Percentiles rank a stretch among this genome's conserved stretches.
phyloP scores from a whole-genome alignment of 768 basidiomycete genomes.

The Leccinum barrowsii region DNA sequence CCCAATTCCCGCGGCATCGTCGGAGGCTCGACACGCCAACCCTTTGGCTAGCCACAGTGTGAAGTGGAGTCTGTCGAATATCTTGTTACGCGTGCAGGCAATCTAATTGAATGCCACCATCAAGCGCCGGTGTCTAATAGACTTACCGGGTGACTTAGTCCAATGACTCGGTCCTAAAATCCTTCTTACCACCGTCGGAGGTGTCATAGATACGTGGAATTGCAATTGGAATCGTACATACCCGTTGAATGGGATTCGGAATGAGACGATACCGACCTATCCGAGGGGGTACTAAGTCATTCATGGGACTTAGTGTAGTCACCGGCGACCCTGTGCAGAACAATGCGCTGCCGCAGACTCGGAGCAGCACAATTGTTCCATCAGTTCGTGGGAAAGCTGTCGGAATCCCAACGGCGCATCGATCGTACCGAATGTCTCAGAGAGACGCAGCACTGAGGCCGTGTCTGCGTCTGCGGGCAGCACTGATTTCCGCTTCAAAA shows the following conservation, averaged over 20 bases:
- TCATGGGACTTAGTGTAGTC: not conserved
- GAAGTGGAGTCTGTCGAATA: not conserved
- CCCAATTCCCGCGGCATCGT: not conserved
- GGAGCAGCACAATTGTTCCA: not conserved
- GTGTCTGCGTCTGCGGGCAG: not conserved
- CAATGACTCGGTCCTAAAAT: not conserved
- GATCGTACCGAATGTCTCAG: not conserved
- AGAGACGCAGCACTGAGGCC: constrained; percentile 10
- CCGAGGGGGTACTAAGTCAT: not conserved
- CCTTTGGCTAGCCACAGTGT: too few relatives aligned
- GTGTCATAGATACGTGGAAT: not conserved
- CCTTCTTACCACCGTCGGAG: not conserved
- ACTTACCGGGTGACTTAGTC: constrained; percentile 17
- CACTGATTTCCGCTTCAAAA: not conserved
- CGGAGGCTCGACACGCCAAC: not conserved
- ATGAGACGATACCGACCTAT: not conserved
- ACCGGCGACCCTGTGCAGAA: not conserved
- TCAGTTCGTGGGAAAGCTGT: not conserved
- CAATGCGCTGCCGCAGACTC: not conserved
- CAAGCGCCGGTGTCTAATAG: constrained; percentile 8
- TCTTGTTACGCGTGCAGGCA: not conserved
- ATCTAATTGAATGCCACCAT: not conserved
- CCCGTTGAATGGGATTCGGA: not conserved
- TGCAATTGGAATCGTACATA: not conserved
- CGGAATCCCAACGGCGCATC: not conserved